phyloP scores from a whole-genome alignment of 1,284 basidiomycete genomes.

The Neonothopanus nambi region DNA sequence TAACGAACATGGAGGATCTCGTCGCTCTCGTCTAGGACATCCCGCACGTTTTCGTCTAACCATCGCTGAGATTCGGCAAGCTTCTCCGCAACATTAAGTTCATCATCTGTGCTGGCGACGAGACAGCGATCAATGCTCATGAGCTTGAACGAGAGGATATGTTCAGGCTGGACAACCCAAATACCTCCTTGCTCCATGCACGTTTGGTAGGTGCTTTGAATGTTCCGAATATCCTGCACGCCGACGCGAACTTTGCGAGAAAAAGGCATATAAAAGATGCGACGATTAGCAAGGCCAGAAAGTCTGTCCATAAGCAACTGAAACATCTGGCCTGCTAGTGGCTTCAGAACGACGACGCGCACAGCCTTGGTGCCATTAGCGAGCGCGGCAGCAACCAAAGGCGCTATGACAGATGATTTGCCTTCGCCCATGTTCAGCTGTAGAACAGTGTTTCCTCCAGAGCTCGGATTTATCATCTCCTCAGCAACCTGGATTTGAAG shows the following conservation, averaged over 20 bases:
- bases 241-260: constrained; percentile 37
- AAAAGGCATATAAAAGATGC: constrained; percentile 50
- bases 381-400: constrained; percentile 39
- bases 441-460: constrained; percentile 35
- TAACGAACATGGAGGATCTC: constrained; percentile 17
- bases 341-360: constrained; percentile 50
- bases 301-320: constrained; percentile 44
- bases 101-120: background rate
- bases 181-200: constrained; percentile 43
- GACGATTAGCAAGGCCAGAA: constrained; percentile 42
- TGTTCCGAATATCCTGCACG: constrained; percentile 18
- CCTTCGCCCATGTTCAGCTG: constrained; percentile 65
- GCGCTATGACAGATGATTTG: constrained; percentile 55
- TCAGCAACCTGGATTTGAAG: constrained; percentile 42
- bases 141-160: constrained; percentile 51
- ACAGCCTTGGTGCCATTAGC: constrained; percentile 44
- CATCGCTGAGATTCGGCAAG: constrained; percentile 6
- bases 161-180: constrained; percentile 51
- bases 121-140: constrained; percentile 40
- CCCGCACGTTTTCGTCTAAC: constrained; percentile 7
- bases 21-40: constrained; percentile 18
- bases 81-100: constrained; percentile 7
- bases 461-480: constrained; percentile 49
- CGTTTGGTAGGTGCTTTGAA: constrained; percentile 33
- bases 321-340: constrained; percentile 46